Conservation (phyloP, 768 basidiomycete genomes). For the Auricularia cornea region DNA sequence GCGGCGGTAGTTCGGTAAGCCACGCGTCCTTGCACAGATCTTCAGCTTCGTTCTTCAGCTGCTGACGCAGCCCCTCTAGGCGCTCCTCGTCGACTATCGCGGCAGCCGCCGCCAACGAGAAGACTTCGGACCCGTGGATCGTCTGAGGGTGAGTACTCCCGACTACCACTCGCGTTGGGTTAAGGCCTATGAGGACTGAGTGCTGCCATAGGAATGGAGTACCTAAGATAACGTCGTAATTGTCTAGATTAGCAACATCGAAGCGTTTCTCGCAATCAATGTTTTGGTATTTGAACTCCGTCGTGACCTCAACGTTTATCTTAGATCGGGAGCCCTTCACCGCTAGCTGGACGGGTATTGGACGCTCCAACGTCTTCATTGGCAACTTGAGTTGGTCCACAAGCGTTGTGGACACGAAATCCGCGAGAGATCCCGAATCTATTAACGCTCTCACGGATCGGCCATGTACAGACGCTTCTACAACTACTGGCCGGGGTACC, state of each 20-base stretch:
- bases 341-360: constrained; percentile 7
- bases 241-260: constrained; percentile 29
- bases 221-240: constrained; percentile 29
- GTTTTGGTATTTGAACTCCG: constrained; percentile 4
- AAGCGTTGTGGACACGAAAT: background rate
- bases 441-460: background rate
- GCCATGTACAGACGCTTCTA: background rate
- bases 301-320: constrained; percentile 1
- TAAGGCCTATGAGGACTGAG: constrained; percentile 20
- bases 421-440: background rate
- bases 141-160: constrained; percentile 1
- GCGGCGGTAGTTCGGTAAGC: constrained; percentile 23
- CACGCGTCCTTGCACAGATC: constrained; percentile 18
- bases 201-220: constrained; percentile 29
- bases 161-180: constrained; percentile 12
- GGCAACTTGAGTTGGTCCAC: background rate
- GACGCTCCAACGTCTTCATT: background rate
- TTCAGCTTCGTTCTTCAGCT: constrained; percentile 18
- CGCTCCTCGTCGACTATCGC: background rate
- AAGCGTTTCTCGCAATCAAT: constrained; percentile 8
- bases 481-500: background rate
- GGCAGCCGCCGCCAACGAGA: background rate
- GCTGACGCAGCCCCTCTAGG: background rate
- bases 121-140: background rate
- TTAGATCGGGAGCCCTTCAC: constrained; percentile 5